Evolutionary conservation across 257 asterid species (phyloP).

Genomic region (Jaltomata sinuosa): DNA sequence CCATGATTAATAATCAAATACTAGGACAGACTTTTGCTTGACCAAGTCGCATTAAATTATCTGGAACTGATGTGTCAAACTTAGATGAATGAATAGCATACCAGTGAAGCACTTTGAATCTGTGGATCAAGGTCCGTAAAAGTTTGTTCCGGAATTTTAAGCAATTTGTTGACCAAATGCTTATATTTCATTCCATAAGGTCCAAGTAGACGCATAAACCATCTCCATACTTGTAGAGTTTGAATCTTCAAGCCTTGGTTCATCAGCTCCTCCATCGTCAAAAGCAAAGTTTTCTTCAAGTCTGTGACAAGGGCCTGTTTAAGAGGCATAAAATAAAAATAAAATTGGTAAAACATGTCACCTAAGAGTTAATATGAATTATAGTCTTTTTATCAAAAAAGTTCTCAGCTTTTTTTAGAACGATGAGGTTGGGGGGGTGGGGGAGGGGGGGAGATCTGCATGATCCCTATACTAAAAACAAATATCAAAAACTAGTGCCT

Average conservation of each 20-base stretch:
- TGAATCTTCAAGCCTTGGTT: slow-evolving; percentile 63
- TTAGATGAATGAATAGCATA: slow-evolving; percentile 12
- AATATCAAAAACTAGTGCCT: not conserved
- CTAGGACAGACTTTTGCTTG: not conserved
- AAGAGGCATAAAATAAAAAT: slow-evolving; percentile 4
- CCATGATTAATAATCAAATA: not conserved
- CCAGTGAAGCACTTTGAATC: slow-evolving; percentile 80
- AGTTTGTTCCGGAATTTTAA: slow-evolving; percentile 57
- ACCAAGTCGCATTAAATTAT: not conserved
- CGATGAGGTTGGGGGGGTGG: not conserved
- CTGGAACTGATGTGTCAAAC: not conserved
- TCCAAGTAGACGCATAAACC: slow-evolving; percentile 72
- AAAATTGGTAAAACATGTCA: not conserved
- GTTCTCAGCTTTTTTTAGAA: not conserved
- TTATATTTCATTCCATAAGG: slow-evolving; percentile 44
- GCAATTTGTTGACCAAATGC: slow-evolving; percentile 63
- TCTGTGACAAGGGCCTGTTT: slow-evolving; percentile 53
- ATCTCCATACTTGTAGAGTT: slow-evolving; percentile 74
- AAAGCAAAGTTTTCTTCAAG: slow-evolving; percentile 55
- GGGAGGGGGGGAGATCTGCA: not conserved
- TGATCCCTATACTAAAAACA: no score
- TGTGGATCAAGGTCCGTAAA: slow-evolving; percentile 66
- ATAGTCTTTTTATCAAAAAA: not conserved
- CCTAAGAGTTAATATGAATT: not conserved
- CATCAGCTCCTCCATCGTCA: slow-evolving; percentile 41